Percentiles rank a stretch among this genome's conserved stretches.
phyloP scores from a whole-genome alignment of 208 protist genomes.

The Angomonas desouzai region DNA sequence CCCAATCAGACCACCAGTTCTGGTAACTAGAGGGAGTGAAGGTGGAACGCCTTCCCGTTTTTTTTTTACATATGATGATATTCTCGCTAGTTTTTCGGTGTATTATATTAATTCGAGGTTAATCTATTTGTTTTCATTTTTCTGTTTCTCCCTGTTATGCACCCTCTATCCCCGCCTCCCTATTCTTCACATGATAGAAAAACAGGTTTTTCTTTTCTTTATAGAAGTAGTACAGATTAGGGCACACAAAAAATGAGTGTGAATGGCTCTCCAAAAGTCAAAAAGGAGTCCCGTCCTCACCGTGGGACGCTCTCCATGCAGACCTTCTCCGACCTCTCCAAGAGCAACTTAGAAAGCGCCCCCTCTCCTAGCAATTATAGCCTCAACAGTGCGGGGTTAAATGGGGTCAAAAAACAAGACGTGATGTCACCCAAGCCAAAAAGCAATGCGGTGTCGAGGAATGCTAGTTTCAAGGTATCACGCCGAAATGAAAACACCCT shows the following conservation, averaged over 20 bases:
- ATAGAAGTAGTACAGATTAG: background rate
- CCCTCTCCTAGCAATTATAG: background rate
- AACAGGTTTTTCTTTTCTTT: slow-evolving; percentile 2
- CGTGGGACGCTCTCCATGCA: background rate
- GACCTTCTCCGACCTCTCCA: background rate
- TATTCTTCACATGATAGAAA: no score
- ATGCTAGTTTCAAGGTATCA: background rate
- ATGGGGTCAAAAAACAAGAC: background rate
- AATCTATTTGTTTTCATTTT: background rate
- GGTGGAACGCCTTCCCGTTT: background rate
- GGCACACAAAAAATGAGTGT: no score
- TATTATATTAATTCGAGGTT: no score
- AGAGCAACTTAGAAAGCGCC: background rate
- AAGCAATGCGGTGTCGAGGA: background rate
- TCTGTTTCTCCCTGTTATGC: background rate
- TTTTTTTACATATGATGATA: background rate
- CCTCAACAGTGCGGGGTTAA: background rate
- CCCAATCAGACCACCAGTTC: slow-evolving; percentile 9
- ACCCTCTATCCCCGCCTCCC: background rate
- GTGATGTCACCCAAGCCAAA: background rate
- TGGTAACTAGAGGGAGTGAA: background rate
- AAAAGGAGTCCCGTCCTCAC: background rate
- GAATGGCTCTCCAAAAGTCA: no score
- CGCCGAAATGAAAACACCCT: background rate
- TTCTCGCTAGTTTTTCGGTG: background rate